Evolutionary conservation across 257 asterid genomes (phyloP), one percentile per base, ranked within the genome.

Genomic region (Thymus mandschuricus): DNA sequence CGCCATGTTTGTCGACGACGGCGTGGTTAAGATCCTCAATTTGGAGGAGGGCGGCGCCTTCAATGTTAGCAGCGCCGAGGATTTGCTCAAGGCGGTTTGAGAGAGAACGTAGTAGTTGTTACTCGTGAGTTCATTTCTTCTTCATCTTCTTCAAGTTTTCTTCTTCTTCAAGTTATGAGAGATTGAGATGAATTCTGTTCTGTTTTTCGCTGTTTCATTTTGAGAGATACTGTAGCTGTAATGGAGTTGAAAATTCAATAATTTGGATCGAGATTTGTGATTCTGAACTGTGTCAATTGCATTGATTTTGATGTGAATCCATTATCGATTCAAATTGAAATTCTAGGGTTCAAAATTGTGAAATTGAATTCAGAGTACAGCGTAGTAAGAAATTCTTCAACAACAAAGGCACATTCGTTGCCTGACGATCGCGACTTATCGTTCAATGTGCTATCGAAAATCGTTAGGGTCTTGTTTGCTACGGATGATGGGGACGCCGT

Each of bases 1-100:
- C 55, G 97, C 98, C 0, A 87, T 94, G 88, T 86, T 75, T 57
- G 93, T 85, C 10, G 98, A 86, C 8, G 86, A 95, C 67, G 99
- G 99, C 3, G 89, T 86, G 40, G 98, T 95, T 9, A 95, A 92
- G 70, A 79, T 86, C 64, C 71, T 88, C 87, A 95, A 95, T 76
- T 74, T 95, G 91, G 99, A 95, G 69, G 98, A 95, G 1, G 99
- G 99, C 9, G 99, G 99, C 1, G 97, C 99, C 21, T 92, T 95
- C 60, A 89, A 87, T 62, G 92, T 89, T n/a, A 95, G 99, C 88
- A 90, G 99, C 64, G 99, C 99, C 6, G 99, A 89, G 81, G 98
- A 92, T 75, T 31, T 95, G 88, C 98, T 95, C 74, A 86, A 88
- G 69, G 88, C 84, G 6, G 41, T 38, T 38, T 38, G 41, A 38